Percentiles rank a stretch among this genome's conserved stretches.
phyloP scores from a whole-genome alignment of 176 grass and related monocot species.

The Cenchrus americanus region DNA sequence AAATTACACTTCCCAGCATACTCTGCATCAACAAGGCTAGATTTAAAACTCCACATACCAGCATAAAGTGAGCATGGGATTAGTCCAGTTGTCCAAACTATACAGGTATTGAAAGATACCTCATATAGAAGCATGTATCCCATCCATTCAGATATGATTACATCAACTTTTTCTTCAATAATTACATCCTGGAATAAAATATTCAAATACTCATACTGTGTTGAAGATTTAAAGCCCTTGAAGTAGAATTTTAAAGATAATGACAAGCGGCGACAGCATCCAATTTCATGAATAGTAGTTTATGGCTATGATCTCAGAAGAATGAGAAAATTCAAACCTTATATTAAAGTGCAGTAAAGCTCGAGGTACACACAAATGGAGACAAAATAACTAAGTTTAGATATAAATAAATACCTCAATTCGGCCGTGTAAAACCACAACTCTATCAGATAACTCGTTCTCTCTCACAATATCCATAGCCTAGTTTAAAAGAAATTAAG shows the following conservation, averaged over 20 bases:
- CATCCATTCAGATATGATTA: slow-evolving; percentile 99
- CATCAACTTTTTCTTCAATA: slow-evolving; percentile 96
- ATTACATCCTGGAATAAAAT: slow-evolving; percentile 69
- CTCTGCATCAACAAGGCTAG: slow-evolving; percentile 57
- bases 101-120: slow-evolving; percentile 55
- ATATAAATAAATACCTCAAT: slow-evolving; percentile 68
- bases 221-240: background rate
- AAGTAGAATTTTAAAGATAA: slow-evolving; percentile 2
- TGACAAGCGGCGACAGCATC: background rate
- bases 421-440: slow-evolving; percentile 89
- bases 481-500: slow-evolving; percentile 50
- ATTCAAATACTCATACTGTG: slow-evolving; percentile 7
- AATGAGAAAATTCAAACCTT: background rate
- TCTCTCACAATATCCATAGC: slow-evolving; percentile 93
- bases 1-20: slow-evolving; percentile 96
- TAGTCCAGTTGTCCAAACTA: slow-evolving; percentile 19
- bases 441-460: slow-evolving; percentile 89
- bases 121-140: slow-evolving; percentile 97
- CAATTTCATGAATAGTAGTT: background rate
- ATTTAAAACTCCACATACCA: slow-evolving; percentile 38
- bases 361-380: slow-evolving; percentile 26
- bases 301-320: slow-evolving; percentile 2
- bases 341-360: slow-evolving; percentile 9
- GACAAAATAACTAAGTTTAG: slow-evolving; percentile 16
- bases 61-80: too few relatives aligned